These are phyloP conservation scores for Xylariales sp. DNA, from an alignment of 2,329 filamentous ascomycete genomes.

Conservation along the genomic window DNA sequence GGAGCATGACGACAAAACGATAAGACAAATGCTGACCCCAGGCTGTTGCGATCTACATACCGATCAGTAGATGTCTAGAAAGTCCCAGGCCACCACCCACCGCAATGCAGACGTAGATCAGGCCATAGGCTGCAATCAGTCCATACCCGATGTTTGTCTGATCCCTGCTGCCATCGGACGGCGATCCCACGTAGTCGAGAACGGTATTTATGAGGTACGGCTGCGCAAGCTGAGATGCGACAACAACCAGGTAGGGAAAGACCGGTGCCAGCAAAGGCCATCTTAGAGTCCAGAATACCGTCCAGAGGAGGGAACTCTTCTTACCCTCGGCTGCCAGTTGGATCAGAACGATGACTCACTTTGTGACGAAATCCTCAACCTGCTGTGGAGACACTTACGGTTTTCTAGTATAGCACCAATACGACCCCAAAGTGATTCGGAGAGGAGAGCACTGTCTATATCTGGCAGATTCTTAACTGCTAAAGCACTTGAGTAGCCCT, in stretches of 20 bases:
- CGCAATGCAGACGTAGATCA: conserved; percentile 28
- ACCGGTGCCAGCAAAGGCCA: conserved; percentile 13
- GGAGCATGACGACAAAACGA: conserved; percentile 27
- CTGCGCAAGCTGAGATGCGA: conserved; percentile 26
- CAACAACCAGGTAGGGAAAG: conserved; percentile 21
- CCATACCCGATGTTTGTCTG: conserved; percentile 23
- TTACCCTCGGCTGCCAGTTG: not conserved
- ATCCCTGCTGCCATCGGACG: conserved; percentile 6
- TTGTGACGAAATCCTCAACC: not conserved
- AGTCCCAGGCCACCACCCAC: not conserved
- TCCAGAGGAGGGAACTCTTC: not conserved
- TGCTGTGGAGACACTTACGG: not conserved
- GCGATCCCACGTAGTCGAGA: conserved; percentile 10
- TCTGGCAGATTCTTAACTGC: conserved; percentile 10
- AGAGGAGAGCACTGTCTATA: conserved; percentile 11
- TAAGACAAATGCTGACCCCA: conserved; percentile 28
- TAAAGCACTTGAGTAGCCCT: conserved; percentile 13
- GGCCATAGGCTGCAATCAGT: conserved; percentile 28
- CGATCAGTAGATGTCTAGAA: not conserved
- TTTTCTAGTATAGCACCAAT: conserved; percentile 4
- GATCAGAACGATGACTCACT: not conserved
- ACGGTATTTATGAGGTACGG: conserved; percentile 24
- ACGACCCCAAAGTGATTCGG: conserved; percentile 1
- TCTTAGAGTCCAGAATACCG: conserved; percentile 7
- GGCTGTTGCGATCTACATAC: conserved; percentile 19